Evolutionary conservation across 2,329 filamentous ascomycete genomes (phyloP), one percentile per base, ranked within the genome.

Genomic region (Cytospora chrysosperma): DNA sequence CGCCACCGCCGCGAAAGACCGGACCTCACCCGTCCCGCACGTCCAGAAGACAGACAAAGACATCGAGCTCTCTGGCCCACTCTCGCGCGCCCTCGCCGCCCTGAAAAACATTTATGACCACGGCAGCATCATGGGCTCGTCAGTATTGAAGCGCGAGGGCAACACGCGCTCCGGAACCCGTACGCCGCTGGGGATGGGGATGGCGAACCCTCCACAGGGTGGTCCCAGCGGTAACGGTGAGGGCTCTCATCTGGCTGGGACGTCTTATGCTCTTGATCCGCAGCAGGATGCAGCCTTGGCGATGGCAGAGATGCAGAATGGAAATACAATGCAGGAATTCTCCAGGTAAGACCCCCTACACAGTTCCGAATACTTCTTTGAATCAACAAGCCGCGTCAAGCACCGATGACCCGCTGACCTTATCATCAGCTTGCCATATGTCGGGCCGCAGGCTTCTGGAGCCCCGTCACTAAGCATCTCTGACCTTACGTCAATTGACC

Each of bases 51-150:
- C 81, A 1, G 84, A 86, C 69, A 84, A 82, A 68, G 84, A 88
- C 52, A 87, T 87, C 56, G 85, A 87, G 68, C 77, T 87, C 2
- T 87, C 84, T 0, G 86, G 86, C 0, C 86, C 86, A 1, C 73
- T 89, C 2, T 87, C 82, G 62, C 77, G 86, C 60, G 86, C 86
- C 0, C 75, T 89, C 28, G 82, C 80, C 6, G 86, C 86, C 0
- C 76, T 89, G 32, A 85, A 81, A 68, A 88, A 87, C 69, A 88
- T 89, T 2, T 89, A 89, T 70, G 85, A 88, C 69, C 85, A 88
- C 72, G 86, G 86, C 1, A 82, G 81, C 59, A 77, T 88, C 15
- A 77, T 82, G 17, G 84, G 82, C 4, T 76, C 78, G 0, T 73
- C 74, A n/a, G 72, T 69, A 0, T 56, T 82, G 19, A 84, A 82